phyloP scores from a whole-genome alignment of 345 rosid genomes.

The Citrus trifoliata region DNA sequence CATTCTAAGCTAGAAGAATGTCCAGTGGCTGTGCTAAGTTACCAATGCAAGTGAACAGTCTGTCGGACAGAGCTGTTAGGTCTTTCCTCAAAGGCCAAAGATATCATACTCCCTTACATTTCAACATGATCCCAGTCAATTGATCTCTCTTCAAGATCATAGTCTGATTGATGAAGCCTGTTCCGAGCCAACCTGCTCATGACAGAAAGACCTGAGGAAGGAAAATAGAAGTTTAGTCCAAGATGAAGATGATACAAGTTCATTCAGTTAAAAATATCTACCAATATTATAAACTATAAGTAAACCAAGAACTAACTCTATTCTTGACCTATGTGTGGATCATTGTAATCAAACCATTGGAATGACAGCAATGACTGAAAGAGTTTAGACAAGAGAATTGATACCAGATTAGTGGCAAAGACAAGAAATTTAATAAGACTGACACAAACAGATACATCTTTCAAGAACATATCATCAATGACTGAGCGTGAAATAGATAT shows the following conservation, averaged over 20 bases:
- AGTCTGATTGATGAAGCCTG: constrained; percentile 45
- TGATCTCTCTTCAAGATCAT: constrained; percentile 38
- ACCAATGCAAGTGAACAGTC: background rate
- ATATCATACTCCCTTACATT: constrained; percentile 33
- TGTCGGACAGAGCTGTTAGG: background rate
- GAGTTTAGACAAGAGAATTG: background rate
- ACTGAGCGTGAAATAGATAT: background rate
- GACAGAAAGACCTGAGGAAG: constrained; percentile 58
- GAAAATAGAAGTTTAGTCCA: background rate
- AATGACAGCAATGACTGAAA: background rate
- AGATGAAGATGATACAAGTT: background rate
- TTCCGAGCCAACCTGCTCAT: constrained; percentile 64
- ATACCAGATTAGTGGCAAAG: background rate
- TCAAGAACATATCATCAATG: background rate
- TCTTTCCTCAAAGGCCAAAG: background rate
- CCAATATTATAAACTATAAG: background rate
- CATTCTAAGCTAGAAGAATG: background rate
- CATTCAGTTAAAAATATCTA: background rate
- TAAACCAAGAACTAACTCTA: background rate
- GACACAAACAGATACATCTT: background rate
- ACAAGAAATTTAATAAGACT: background rate
- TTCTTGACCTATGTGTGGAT: background rate
- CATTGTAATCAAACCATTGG: background rate
- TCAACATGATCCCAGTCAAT: constrained; percentile 57
- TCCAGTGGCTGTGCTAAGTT: background rate